Conservation (phyloP, 2,329 filamentous ascomycete species). For the Xylaria sp. region DNA sequence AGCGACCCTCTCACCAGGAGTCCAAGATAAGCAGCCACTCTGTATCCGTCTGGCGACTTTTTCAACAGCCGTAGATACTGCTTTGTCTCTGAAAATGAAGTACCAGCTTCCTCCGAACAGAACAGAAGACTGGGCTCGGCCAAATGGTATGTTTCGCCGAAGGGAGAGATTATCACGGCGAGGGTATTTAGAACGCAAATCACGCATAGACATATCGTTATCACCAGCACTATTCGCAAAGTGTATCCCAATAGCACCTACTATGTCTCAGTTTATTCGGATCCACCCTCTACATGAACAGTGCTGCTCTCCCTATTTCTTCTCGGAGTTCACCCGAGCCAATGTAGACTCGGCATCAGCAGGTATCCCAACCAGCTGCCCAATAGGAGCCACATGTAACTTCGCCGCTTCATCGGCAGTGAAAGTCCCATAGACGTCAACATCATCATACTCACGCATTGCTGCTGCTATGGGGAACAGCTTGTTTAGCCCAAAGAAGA, state of each 20-base stretch:
- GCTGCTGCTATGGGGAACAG: constrained; percentile 44
- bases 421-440: constrained; percentile 50
- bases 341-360: constrained; percentile 16
- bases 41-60: too few relatives aligned
- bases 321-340: constrained; percentile 17
- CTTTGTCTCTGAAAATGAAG: background rate
- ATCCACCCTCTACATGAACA: background rate
- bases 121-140: background rate
- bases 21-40: background rate
- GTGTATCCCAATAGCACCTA: background rate
- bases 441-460: constrained; percentile 46
- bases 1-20: background rate
- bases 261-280: background rate
- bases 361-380: constrained; percentile 4
- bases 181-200: background rate
- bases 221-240: too few relatives aligned
- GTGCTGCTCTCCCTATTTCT: constrained; percentile 12
- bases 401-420: constrained; percentile 45
- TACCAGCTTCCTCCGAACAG: background rate
- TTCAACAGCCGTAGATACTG: background rate
- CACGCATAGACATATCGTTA: background rate
- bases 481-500: constrained; percentile 39
- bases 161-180: background rate
- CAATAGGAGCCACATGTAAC: constrained; percentile 39
- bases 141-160: background rate